Conservation (phyloP, 495 filamentous ascomycete genomes). For the Hyaloscypha hepaticicola region DNA sequence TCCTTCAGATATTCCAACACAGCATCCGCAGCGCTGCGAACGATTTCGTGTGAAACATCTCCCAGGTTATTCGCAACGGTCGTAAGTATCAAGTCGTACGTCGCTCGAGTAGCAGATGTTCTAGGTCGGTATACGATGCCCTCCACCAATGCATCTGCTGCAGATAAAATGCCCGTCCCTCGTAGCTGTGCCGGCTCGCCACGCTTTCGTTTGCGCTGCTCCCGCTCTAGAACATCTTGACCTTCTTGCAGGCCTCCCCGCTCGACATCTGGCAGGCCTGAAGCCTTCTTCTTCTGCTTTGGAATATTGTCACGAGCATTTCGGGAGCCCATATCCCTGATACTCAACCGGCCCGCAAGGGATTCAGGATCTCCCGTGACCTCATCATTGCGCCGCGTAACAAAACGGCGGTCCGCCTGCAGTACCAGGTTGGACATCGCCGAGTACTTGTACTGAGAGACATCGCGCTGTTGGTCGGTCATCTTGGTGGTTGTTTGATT, state of each 20-base stretch:
- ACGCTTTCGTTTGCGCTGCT: conserved; percentile 84
- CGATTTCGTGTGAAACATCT: conserved; percentile 88
- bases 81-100: conserved; percentile 93
- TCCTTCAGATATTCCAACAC: conserved; percentile 90
- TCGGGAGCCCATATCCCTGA: conserved; percentile 89
- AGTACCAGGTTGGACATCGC: conserved; percentile 99
- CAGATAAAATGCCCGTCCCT: conserved; percentile 79
- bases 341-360: conserved; percentile 87
- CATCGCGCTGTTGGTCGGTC: conserved; percentile 84
- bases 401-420: conserved; percentile 96
- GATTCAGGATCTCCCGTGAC: conserved; percentile 97
- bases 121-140: conserved; percentile 81
- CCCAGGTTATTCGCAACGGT: conserved; percentile 86
- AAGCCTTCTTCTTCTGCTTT: conserved; percentile 70
- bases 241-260: conserved; percentile 80
- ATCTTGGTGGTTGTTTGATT: conserved; percentile 48
- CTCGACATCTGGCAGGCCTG: conserved; percentile 64
- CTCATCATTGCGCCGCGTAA: conserved; percentile 88
- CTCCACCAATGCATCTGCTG: conserved; percentile 83
- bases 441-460: conserved; percentile 99
- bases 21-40: conserved; percentile 93
- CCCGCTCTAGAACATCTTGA: conserved; percentile 79
- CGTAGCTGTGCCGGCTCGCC: conserved; percentile 68
- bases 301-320: conserved; percentile 77
- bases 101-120: conserved; percentile 87